Evolutionary conservation across 257 asterid genomes (phyloP).

Genomic region (Nicotiana tomentosiformis): DNA sequence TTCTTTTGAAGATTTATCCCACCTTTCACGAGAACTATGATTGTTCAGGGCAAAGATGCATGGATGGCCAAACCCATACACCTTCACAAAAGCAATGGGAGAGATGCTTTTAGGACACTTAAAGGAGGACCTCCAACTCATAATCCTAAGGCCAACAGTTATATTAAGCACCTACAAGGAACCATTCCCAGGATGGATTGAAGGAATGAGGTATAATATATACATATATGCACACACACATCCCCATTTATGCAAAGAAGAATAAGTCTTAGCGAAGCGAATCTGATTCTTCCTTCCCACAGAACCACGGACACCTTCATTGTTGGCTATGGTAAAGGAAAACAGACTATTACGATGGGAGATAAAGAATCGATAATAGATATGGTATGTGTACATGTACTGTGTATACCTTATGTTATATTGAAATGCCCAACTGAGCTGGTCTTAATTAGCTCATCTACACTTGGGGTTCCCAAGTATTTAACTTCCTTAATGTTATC

Average conservation of each 20-base stretch:
- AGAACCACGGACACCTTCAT: background rate
- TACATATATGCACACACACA: background rate
- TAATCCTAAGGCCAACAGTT: background rate
- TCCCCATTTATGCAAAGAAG: background rate
- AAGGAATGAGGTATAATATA: background rate
- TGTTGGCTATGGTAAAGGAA: background rate
- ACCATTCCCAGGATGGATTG: background rate
- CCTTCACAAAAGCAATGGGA: background rate
- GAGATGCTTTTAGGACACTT: background rate
- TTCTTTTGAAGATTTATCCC: background rate
- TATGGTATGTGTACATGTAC: too few species aligned
- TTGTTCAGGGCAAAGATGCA: background rate
- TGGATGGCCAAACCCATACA: constrained; percentile 1
- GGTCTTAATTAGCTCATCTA: too few species aligned
- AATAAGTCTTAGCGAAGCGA: background rate
- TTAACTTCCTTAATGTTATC: background rate
- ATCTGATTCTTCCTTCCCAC: background rate
- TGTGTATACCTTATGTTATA: too few species aligned
- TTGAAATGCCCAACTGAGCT: too few species aligned
- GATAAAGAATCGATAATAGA: too few species aligned
- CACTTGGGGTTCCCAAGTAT: too few species aligned
- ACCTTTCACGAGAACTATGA: background rate
- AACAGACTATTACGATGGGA: background rate
- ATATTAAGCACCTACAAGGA: constrained; percentile 2
- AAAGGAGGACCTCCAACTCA: background rate